Percentiles rank a stretch among this genome's conserved stretches.
phyloP scores from a whole-genome alignment of 768 basidiomycete species.

The Phylloporus arenicola region DNA sequence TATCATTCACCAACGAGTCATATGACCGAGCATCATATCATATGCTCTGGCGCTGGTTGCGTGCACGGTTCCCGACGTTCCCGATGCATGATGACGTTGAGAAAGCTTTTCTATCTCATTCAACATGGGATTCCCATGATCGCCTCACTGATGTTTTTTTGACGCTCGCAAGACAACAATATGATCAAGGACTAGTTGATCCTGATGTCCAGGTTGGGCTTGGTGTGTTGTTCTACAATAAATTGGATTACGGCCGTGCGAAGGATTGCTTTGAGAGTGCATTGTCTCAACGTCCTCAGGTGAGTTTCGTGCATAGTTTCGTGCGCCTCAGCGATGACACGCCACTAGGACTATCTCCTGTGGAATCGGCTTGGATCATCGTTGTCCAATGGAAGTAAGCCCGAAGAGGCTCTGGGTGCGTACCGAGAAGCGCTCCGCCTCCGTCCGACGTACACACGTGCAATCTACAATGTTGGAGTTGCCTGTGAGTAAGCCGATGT shows the following conservation, averaged over 20 bases:
- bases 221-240: constrained; percentile 89
- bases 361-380: constrained; percentile 97
- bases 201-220: constrained; percentile 91
- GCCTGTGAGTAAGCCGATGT: constrained; percentile 63
- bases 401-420: constrained; percentile 87
- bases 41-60: constrained; percentile 83
- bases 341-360: constrained; percentile 72
- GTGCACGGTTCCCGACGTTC: constrained; percentile 55
- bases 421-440: constrained; percentile 87
- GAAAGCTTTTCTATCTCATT: constrained; percentile 47
- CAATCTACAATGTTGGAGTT: constrained; percentile 96
- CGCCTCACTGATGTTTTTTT: constrained; percentile 82
- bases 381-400: constrained; percentile 88
- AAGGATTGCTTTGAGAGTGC: constrained; percentile 95
- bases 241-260: constrained; percentile 78
- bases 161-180: constrained; percentile 75
- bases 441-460: constrained; percentile 93
- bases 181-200: constrained; percentile 63
- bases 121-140: constrained; percentile 80
- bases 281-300: constrained; percentile 69
- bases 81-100: constrained; percentile 52
- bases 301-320: constrained; percentile 24
- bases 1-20: constrained; percentile 93
- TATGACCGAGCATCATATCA: constrained; percentile 82
- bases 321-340: not conserved